phyloP scores from a whole-genome alignment of 129 eudicot species.

The Glebionis coronaria region DNA sequence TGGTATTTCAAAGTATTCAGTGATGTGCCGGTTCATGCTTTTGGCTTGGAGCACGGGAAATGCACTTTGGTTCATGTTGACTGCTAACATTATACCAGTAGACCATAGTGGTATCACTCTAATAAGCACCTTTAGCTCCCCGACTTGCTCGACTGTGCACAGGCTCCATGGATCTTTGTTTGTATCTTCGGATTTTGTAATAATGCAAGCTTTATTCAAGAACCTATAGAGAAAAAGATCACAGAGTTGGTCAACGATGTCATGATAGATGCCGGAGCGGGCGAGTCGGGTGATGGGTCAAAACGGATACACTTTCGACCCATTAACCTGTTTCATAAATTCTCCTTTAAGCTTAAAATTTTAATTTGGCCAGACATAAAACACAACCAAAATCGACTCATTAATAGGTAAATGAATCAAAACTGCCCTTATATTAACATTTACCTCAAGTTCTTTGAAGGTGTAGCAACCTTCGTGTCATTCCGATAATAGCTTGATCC shows the following conservation, averaged over 20 bases:
- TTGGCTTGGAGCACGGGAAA: constrained; percentile 60
- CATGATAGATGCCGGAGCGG: no score
- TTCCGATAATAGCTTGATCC: constrained; percentile 28
- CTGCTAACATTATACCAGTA: neutral
- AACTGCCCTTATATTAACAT: neutral
- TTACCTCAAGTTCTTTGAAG: constrained; percentile 65
- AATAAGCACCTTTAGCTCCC: constrained; percentile 72
- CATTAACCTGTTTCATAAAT: no score
- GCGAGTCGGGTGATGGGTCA: no score
- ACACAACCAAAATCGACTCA: no score
- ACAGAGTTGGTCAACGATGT: no score
- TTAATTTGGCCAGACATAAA: no score
- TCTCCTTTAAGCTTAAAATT: no score
- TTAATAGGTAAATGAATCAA: neutral
- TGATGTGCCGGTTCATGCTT: constrained; percentile 76
- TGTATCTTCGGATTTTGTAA: constrained; percentile 38
- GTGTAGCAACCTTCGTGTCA: constrained; percentile 38
- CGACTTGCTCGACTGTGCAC: constrained; percentile 75
- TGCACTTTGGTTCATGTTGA: constrained; percentile 50
- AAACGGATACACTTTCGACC: no score
- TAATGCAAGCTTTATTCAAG: constrained; percentile 75
- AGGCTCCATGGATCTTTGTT: constrained; percentile 29
- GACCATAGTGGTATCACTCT: constrained; percentile 86
- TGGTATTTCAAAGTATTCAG: constrained; percentile 56
- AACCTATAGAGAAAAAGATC: constrained; percentile 44